Evolutionary conservation across 371 early-diverging fungal genomes (phyloP).

Genomic region (Apophysomyces sp.): DNA sequence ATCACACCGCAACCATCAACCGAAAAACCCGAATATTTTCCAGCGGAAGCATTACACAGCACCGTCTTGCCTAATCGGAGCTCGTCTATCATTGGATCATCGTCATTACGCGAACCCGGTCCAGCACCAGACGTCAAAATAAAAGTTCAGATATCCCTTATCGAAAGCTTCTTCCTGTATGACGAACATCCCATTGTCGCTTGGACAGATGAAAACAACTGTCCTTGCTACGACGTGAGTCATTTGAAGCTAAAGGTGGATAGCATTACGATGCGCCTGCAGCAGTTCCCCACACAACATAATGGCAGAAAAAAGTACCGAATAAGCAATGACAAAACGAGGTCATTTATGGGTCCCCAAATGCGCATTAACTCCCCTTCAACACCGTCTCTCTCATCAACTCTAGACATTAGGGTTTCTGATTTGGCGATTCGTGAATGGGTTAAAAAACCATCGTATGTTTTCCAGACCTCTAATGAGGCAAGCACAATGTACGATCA

Average conservation of each 20-base stretch:
- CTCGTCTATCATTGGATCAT: not conserved
- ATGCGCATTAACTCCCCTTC: not conserved
- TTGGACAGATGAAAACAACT: constrained; percentile 21
- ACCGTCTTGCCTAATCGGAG: not conserved
- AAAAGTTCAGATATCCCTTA: constrained; percentile 39
- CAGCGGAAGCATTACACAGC: not conserved
- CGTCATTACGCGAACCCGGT: not conserved
- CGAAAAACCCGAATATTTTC: not conserved
- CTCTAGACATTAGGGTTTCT: constrained; percentile 24
- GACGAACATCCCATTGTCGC: constrained; percentile 34
- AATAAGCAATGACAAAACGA: not conserved
- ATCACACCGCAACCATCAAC: not conserved
- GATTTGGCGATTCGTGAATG: constrained; percentile 31
- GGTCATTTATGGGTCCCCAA: not conserved
- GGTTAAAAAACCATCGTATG: constrained; percentile 12
- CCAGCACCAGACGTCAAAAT: constrained; percentile 36
- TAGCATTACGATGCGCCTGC: constrained; percentile 35
- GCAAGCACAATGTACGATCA: constrained; percentile 13
- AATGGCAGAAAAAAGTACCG: constrained; percentile 7
- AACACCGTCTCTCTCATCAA: constrained; percentile 12
- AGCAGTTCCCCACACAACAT: constrained; percentile 19
- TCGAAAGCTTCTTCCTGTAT: constrained; percentile 45
- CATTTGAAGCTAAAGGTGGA: constrained; percentile 50
- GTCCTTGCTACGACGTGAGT: constrained; percentile 15
- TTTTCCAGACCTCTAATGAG: too few species aligned